Evolutionary conservation across 1,139 yeast genomes (phyloP), one percentile per base, ranked within the genome.

Genomic region (Sugiyamaella paludigena): DNA sequence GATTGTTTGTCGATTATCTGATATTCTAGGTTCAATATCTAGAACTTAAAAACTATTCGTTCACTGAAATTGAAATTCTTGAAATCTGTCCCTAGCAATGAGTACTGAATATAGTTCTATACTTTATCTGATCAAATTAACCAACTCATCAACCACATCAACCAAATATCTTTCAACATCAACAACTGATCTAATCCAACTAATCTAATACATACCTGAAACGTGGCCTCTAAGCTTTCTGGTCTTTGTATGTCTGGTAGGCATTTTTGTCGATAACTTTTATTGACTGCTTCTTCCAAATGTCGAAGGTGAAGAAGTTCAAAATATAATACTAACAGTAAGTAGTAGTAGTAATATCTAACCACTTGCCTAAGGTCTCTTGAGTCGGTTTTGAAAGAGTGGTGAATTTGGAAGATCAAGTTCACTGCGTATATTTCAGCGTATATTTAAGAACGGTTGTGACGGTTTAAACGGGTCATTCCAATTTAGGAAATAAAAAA

Each of bases 191-290:
- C 16, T 57, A 37, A 53, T 30, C 40, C 41, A 30, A 39, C 36
- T 36, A 31, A 83, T 89, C 29, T 8, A 28, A 36, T 45, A 60
- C 64, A 47, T 54, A 87, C 95, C 95, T 75, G 97, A 88, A 79
- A 92, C 98, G 95, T 94, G 84, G 80, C 99, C 99, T 87, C 99
- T 88, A 87, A 88, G 97, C 84, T 92, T 94, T 87, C 99, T 89
- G 80, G 98, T 92, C 81, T 92, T 89, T 73, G 96, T 87, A 75
- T 87, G 84, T 89, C 98, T 89, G 83, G 98, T 89, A 79, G 98
- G 98, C 98, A 92, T 92, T 48, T 35, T 51, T 50, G 48, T 36
- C 39, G 49, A 40, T 40, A 34, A 39, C 27, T 36, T 36, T 43
- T 32, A 6, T 36, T 43, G 48, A 19, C 24, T 19, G 24, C 24